These are phyloP conservation scores for Camillea tinctor DNA, from an alignment of 2,329 filamentous ascomycete genomes.

Conservation along the genomic window DNA sequence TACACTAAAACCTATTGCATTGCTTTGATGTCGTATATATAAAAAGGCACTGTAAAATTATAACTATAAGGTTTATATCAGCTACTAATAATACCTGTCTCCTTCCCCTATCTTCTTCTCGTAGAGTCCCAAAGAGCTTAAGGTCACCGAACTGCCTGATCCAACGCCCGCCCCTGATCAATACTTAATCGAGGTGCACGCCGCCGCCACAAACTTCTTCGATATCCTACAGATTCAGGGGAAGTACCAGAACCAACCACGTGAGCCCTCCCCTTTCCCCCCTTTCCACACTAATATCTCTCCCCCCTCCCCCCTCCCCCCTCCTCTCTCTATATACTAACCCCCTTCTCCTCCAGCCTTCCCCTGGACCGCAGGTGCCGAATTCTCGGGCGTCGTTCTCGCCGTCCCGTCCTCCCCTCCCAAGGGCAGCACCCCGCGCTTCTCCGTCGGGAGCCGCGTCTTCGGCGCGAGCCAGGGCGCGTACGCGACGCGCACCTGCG, in stretches of 20 bases:
- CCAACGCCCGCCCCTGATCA: slow-evolving; percentile 69
- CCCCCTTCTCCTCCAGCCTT: slow-evolving; percentile 49
- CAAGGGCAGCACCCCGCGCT: slow-evolving; percentile 47
- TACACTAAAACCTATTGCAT: slow-evolving; percentile 2
- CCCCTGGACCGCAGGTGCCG: slow-evolving; percentile 82
- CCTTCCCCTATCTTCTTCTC: neutral
- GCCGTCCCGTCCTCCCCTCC: slow-evolving; percentile 55
- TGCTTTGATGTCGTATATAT: neutral
- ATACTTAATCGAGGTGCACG: slow-evolving; percentile 85
- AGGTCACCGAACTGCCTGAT: slow-evolving; percentile 70
- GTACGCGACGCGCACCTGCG: slow-evolving; percentile 75
- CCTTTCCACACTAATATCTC: neutral
- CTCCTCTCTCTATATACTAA: neutral
- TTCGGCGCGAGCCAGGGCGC: slow-evolving; percentile 86
- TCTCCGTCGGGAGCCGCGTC: slow-evolving; percentile 75
- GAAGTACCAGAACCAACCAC: slow-evolving; percentile 91
- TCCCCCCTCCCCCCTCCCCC: neutral
- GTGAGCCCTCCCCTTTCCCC: slow-evolving; percentile 33
- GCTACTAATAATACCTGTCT: no score
- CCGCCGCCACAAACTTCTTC: slow-evolving; percentile 93
- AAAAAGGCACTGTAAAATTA: neutral
- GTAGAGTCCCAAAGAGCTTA: slow-evolving; percentile 76
- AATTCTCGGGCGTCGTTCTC: slow-evolving; percentile 80
- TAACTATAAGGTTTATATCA: neutral
- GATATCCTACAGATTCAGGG: slow-evolving; percentile 93